Percentiles rank a stretch among this genome's conserved stretches.
phyloP scores from a whole-genome alignment of 2,329 filamentous ascomycete species.

The Pseudopithomyces chartarum region DNA sequence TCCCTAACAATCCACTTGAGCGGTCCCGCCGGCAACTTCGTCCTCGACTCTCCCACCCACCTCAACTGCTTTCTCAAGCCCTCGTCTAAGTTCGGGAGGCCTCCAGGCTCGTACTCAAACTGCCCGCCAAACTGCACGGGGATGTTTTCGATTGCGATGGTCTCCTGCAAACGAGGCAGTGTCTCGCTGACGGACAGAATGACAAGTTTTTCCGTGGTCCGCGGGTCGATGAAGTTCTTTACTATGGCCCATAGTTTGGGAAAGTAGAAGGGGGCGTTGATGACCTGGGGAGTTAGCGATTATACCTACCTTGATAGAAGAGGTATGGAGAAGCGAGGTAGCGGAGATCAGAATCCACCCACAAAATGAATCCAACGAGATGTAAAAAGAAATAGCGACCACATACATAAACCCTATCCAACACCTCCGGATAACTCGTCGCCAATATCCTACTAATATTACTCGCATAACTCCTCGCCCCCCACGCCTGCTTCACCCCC shows the following conservation, averaged over 20 bases:
- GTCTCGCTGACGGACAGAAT: not conserved
- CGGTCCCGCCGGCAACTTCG: not conserved
- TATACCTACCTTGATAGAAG: too few relatives aligned
- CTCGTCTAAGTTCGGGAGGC: not conserved
- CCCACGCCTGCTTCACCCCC: conserved; percentile 93
- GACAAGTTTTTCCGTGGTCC: not conserved
- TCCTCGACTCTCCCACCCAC: not conserved
- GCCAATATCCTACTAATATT: conserved; percentile 85
- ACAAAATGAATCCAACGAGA: not conserved
- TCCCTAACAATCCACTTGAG: not conserved
- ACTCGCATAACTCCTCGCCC: conserved; percentile 91
- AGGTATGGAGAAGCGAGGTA: too few relatives aligned
- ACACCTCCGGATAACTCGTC: conserved; percentile 91
- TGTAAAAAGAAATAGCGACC: not conserved
- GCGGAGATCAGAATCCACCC: too few relatives aligned
- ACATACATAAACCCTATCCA: conserved; percentile 78
- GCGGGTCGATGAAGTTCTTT: not conserved
- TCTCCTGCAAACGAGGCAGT: not conserved
- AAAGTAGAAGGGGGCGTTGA: not conserved
- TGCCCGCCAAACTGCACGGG: not conserved
- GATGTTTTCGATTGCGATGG: not conserved
- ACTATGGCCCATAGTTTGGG: not conserved
- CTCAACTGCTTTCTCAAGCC: not conserved
- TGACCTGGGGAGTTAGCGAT: not conserved
- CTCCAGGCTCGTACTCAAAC: not conserved